Evolutionary conservation across 495 filamentous ascomycete genomes (phyloP), one percentile per base, ranked within the genome.

Genomic region (Penicillium goetzii): DNA sequence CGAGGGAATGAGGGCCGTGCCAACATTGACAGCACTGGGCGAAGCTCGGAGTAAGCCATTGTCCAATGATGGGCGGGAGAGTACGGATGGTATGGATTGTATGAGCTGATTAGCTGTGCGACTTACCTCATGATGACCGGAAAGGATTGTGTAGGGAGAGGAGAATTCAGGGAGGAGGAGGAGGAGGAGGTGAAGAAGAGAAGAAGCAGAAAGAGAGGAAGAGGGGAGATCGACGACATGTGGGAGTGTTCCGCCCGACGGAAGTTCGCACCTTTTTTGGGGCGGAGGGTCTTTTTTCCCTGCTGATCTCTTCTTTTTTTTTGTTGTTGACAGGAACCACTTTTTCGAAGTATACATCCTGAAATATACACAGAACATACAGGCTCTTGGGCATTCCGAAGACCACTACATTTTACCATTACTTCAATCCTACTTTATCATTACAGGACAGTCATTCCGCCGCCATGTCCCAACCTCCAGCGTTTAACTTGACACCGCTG

Each of bases 1-100:
- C n/a, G 89, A 89, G 59, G 94, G 94, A 67, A 97, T 88, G 73
- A 95, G 92, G 67, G 94, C 85, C 66, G 89, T 89, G 72, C 89
- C 86, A 68, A 95, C 72, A 66, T 81, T 84, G 61, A 55, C 33
- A 55, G 64, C 57, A 59, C 68, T 86, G 81, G 78, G 66, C 54
- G 85, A 81, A 34, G 84, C 38, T 38, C 59, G 62, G 30, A 69
- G 68, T 67, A 49, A 64, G 59, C 49, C 67, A 66, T 64, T 49
- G 58, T 15, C 10, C 17, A 12, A 12, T 25, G 14, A 28, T 11
- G 9, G 21, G 8, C 12, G 28, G 61, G 17, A 56, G 12, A 53
- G 43, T 6, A 33, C 15, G 21, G 30, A 9, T 15, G 38, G 4
- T 56, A 19, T 40, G 11, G 32, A 56, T n/a, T 4, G 53, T 34